Evolutionary conservation across 345 rosid species (phyloP), one percentile per base, ranked within the genome.

Genomic region (Eucalyptus melliodora): DNA sequence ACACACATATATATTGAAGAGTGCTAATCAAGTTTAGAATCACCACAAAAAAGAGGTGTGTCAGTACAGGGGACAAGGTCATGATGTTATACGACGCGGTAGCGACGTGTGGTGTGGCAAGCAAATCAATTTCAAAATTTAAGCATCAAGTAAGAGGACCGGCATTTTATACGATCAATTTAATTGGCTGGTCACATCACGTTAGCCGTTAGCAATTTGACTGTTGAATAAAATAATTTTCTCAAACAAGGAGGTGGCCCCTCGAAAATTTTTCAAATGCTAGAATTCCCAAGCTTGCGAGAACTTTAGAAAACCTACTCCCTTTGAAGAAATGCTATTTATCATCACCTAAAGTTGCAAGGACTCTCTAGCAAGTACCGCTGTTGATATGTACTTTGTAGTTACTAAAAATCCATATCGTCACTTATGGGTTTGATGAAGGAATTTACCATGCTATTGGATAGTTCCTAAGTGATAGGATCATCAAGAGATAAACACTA

Each of bases 181-280:
- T 30, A 19, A 19, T 37, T 9, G 27, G 13, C 6, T 19, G 15
- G 8, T 37, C 26, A 21, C 27, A 11, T 37, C 27, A 72, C 2
- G 8, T 72, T 3, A 30, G 5, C 2, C 4, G 0, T 65, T 16
- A 11, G 6, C 2, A 0, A 8, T 72, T 8, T 72, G 82, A 72
- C 1, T 5, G 8, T 3, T 2, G 14, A 27, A 72, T 5, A 72
- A 72, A 34, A 72, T 72, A 72, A 24, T 56, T 23, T 56, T 56
- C 13, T 56, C 62, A 56, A 56, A 56, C 13, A 56, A 56, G 62
- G 62, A 10, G 62, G 12, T 24, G 12, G 62, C 5, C 30, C 60
- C 62, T 56, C 0, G 62, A 6, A 77, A 37, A 11, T 16, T 19
- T 77, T 11, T 77, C 16, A 2, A 19, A 37, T 11, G 83, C 47